Percentiles rank a stretch among this genome's conserved stretches.
Conservation (phyloP, 371 early-diverging fungal genomes). For the Rhizopus microsporus region DNA sequence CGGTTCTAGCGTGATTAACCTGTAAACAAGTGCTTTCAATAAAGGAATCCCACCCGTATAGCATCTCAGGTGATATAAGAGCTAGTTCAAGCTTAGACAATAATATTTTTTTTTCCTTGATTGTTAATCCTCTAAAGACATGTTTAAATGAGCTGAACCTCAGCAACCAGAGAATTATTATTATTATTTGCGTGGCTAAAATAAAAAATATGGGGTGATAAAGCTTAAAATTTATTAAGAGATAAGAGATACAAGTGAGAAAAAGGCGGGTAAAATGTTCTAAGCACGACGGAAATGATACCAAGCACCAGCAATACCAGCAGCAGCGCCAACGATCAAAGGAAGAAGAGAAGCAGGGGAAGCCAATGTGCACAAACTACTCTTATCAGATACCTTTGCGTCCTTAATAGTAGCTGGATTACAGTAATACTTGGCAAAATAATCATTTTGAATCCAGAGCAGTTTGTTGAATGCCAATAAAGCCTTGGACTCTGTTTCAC, state of each 20-base stretch:
- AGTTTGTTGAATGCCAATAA: slow-evolving; percentile 81
- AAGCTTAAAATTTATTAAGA: too few species aligned
- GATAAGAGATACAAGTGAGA: background rate
- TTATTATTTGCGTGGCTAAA: too few species aligned
- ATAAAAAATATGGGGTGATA: too few species aligned
- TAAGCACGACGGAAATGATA: slow-evolving; percentile 11
- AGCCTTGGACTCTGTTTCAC: slow-evolving; percentile 57
- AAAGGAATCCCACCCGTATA: too few species aligned
- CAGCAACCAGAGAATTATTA: too few species aligned
- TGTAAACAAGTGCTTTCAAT: too few species aligned
- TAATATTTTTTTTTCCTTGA: too few species aligned
- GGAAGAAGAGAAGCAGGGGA: slow-evolving; percentile 23
- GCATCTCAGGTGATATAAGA: too few species aligned
- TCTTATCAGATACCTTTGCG: background rate
- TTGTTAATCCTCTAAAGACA: too few species aligned
- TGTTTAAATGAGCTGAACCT: too few species aligned
- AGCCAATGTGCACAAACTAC: slow-evolving; percentile 3
- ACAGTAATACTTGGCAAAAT: slow-evolving; percentile 80
- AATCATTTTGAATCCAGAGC: slow-evolving; percentile 88
- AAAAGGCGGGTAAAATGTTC: background rate
- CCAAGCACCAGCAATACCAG: slow-evolving; percentile 37
- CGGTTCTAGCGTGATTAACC: too few species aligned
- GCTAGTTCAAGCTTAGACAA: too few species aligned
- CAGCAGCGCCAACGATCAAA: slow-evolving; percentile 26
- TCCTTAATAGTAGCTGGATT: slow-evolving; percentile 25